Evolutionary conservation across 23 red algal genomes (phyloP).

Genomic region (Gracilaria vermiculophylla): DNA sequence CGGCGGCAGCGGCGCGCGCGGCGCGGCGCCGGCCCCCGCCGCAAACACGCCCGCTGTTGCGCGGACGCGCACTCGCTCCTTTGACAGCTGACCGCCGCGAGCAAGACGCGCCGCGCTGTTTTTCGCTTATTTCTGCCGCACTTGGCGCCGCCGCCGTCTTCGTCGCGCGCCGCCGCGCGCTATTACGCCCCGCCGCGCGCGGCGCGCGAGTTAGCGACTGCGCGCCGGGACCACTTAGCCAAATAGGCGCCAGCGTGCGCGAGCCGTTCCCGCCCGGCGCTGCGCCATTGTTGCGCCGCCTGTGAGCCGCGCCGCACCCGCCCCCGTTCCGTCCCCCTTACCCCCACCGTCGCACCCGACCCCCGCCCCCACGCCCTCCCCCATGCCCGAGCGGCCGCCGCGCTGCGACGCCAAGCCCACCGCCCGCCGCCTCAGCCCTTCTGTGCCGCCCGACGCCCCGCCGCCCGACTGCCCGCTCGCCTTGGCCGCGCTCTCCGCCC

Average conservation of each 20-base stretch:
- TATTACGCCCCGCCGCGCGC: slow-evolving; percentile 5
- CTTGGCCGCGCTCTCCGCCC: background rate
- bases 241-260: slow-evolving; percentile 25
- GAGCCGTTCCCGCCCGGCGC: no score
- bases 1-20: background rate
- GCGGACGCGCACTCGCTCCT: background rate
- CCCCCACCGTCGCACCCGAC: no score
- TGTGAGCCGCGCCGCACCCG: no score
- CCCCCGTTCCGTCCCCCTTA: no score
- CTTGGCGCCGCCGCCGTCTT: background rate
- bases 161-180: background rate
- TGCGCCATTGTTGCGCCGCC: no score
- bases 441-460: background rate
- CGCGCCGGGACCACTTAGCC: slow-evolving; percentile 12
- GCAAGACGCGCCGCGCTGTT: slow-evolving; percentile 2
- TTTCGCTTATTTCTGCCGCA: slow-evolving; percentile 16
- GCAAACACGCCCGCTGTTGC: background rate
- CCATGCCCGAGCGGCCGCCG: no score
- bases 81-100: slow-evolving; percentile 18
- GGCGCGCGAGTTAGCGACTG: background rate
- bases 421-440: background rate
- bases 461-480: background rate
- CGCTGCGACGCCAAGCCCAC: no score
- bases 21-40: background rate
- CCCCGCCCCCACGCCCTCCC: no score